Base-by-base conservation (phyloP, 2,329 filamentous ascomycete species). In the Dactylellina haptotyla region DNA sequence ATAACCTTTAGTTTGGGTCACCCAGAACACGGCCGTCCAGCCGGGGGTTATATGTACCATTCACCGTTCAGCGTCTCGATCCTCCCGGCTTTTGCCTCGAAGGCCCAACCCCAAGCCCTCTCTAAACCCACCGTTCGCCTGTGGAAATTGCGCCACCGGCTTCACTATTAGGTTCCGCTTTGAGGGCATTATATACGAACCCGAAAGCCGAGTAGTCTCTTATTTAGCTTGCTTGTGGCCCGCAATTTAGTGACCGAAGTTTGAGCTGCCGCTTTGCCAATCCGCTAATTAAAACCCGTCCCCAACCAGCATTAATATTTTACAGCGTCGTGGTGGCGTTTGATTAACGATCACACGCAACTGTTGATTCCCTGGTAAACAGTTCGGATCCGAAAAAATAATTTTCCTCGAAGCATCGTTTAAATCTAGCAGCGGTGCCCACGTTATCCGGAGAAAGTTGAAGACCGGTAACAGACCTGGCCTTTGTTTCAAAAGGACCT, bases 71-170 rank as follows among this genome's bases (percentile, higher is more conserved):
- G 50, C 25, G 34, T 50, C 62, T 61, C 41, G 23, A 61, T 61
- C 48, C 56, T 69, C 37, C 64, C 58, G 25, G 39, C 39, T 48
- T 69, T 58, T 63, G 65, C 57, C 65, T 50, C 48, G 45, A 58
- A 71, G 59, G 30, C 23, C 46, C 53, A 57, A 23, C 58, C 51
- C 59, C 18, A 71, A 64, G 53, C 51, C 66, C 64, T 51, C n/a
- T n/a, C 54, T 48, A 53, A 71, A 71, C 53, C 43, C 66, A 64
- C 66, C 66, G 66, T 64, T 64, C 66, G 66, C 58, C 66, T 71
- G 66, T 64, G 66, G 66, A 71, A 71, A 71, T 71, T 71, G 59
- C 66, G 58, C 66, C 66, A 71, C 66, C 57, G 65, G 65, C 65
- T 62, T 70, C 54, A 70, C 48, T 4, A 39, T 32, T 59, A 32